Evolutionary conservation across 2,329 filamentous ascomycete genomes (phyloP).

Genomic region (Ophiognomonia clavigignenti-juglandacearum): DNA sequence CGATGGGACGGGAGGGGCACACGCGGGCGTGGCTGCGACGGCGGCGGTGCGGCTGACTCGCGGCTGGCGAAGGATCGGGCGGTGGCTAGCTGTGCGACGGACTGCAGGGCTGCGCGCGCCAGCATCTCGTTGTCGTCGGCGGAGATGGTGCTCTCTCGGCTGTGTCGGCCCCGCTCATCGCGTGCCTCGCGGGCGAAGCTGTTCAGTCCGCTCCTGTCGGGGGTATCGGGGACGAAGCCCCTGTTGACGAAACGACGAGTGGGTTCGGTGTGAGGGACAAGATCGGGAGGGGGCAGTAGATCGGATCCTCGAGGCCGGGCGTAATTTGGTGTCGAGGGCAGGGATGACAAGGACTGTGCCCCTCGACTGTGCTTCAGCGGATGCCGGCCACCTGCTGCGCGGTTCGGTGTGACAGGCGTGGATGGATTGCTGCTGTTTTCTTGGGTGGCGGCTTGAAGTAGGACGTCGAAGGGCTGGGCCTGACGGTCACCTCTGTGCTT

Average conservation of each 20-base stretch:
- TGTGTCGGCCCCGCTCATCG: conserved; percentile 52
- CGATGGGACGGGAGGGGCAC: conserved; percentile 15
- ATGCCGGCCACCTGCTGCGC: conserved; percentile 38
- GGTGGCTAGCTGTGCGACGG: conserved; percentile 37
- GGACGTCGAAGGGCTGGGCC: conserved; percentile 66
- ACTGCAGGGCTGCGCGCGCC: conserved; percentile 48
- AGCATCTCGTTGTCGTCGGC: conserved; percentile 57
- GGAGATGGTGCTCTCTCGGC: conserved; percentile 83
- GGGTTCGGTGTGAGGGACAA: conserved; percentile 57
- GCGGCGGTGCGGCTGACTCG: no score
- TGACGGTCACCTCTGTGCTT: conserved; percentile 34
- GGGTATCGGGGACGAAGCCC: conserved; percentile 38
- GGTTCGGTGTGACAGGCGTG: conserved; percentile 53
- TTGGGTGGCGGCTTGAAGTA: conserved; percentile 76
- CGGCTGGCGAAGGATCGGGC: conserved; percentile 23
- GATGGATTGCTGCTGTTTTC: conserved; percentile 71
- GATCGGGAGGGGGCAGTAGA: conserved; percentile 58
- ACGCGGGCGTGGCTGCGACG: conserved; percentile 12
- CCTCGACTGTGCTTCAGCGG: conserved; percentile 65
- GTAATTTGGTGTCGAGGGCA: conserved; percentile 68
- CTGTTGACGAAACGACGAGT: conserved; percentile 38
- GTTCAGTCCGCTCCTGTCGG: conserved; percentile 27
- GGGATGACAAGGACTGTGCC: conserved; percentile 77
- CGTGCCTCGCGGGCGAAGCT: conserved; percentile 24
- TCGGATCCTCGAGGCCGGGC: conserved; percentile 43